Conservation (phyloP, 192 early-diverging fungal species). For the Coemansia sp. region DNA sequence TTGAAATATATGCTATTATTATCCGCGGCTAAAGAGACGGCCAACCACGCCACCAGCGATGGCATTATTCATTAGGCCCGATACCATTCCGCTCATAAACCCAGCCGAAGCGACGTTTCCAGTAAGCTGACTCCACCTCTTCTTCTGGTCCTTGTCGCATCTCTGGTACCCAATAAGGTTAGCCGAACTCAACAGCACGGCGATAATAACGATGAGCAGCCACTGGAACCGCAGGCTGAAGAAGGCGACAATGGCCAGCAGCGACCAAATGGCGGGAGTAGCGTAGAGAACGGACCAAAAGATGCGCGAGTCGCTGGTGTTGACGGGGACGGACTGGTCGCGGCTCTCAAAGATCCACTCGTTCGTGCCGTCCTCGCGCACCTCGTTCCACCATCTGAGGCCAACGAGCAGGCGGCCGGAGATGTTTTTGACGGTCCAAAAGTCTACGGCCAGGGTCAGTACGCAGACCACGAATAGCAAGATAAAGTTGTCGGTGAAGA, state of each 20-base stretch:
- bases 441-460: conserved; percentile 92
- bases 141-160: conserved; percentile 91
- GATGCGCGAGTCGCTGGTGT: conserved; percentile 84
- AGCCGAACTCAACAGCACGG: conserved; percentile 80
- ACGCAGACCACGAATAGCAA: conserved; percentile 90
- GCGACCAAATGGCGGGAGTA: conserved; percentile 75
- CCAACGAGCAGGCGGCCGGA: conserved; percentile 95
- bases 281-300: conserved; percentile 94
- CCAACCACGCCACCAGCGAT: conserved; percentile 39
- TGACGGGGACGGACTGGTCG: conserved; percentile 66
- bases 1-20: conserved; percentile 1
- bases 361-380: conserved; percentile 91
- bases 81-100: conserved; percentile 48
- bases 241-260: conserved; percentile 73
- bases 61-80: conserved; percentile 55
- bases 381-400: conserved; percentile 99
- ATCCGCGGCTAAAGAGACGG: conserved; percentile 48
- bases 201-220: conserved; percentile 86
- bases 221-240: conserved; percentile 75
- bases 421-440: conserved; percentile 99
- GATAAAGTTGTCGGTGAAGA: conserved; percentile 85
- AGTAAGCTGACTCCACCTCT: conserved; percentile 69
- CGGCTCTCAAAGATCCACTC: conserved; percentile 96
- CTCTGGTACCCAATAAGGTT: conserved; percentile 95
- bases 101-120: conserved; percentile 37